Evolutionary conservation across 176 grass and related monocot species (phyloP), one percentile per base, ranked within the genome.

Genomic region (Lolium multiflorum): DNA sequence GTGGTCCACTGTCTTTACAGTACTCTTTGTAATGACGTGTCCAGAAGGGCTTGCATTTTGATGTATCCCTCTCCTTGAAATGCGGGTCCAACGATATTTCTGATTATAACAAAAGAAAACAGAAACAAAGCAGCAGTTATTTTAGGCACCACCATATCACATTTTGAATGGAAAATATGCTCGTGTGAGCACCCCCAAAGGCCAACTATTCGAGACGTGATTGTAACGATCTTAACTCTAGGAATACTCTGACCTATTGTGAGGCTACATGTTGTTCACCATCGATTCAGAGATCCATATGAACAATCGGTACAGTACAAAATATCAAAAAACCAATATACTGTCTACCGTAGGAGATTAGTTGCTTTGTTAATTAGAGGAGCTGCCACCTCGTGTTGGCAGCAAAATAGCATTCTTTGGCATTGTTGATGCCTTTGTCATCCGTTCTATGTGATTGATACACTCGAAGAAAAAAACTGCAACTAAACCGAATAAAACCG

Each of bases 71-170:
- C 43, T 84, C 81, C 12, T 5, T 55, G 77, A 94, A 94, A 67
- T 67, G 64, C 21, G 71, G 58, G 51, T 94, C 85, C 46, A 76
- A 71, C 11, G 3, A 67, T 79, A 94, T 92, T 31, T 86, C 94
- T 94, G 81, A 73, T 80, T 57, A 57, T 60, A 18, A 55, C 21
- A 78, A 68, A 67, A 2, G 22, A 80, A 65, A 10, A 20, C 13
- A 76, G 13, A 18, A 52, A 52, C 7, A 18, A 54, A 6, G 9
- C 5, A 52, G 12, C 0, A 31, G 14, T 69, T 75, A 24, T 18
- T 51, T 75, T 31, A 52, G 3, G 72, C 15, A 52, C 14, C 47
- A 21, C 1, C 7, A 75, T 28, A 14, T 31, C 47, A 76, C 1
- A 71, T 43, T 71, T 11, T 71, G 16, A 71, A 44, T n/a, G 38